These are phyloP conservation scores for Phytopythium litorale DNA, from an alignment of 352 stramenopile species.

Conservation along the genomic window DNA sequence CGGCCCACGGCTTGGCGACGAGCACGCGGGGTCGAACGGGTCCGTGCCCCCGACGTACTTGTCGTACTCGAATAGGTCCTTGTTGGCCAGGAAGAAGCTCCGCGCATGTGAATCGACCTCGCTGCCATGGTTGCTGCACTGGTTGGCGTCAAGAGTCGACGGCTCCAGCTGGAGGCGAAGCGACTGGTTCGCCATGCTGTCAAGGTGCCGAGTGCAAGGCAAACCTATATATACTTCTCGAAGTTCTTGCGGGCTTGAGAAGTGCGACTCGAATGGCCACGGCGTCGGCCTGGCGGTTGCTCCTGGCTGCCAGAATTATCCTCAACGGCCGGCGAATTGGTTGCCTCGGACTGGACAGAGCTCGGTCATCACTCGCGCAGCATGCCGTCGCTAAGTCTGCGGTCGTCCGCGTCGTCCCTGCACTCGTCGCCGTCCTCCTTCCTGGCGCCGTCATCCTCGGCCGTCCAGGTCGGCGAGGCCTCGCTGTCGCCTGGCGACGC, in stretches of 20 bases:
- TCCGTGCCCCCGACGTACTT: constrained; percentile 31
- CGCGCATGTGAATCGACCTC: constrained; percentile 3
- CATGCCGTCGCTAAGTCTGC: constrained; percentile 18
- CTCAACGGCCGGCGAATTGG: background rate
- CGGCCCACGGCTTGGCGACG: constrained; percentile 2
- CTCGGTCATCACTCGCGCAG: background rate
- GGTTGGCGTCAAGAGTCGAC: background rate
- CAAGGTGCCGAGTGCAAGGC: background rate
- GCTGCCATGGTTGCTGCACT: background rate
- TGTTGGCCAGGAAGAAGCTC: constrained; percentile 54
- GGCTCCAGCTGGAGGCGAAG: background rate
- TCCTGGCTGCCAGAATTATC: background rate
- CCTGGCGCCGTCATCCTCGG: constrained; percentile 23
- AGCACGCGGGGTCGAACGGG: constrained; percentile 11
- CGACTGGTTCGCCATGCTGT: background rate
- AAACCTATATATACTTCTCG: constrained; percentile 1
- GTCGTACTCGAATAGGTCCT: constrained; percentile 68
- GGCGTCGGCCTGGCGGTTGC: background rate
- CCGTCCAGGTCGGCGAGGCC: constrained; percentile 45
- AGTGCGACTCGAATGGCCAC: no score
- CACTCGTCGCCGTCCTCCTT: constrained; percentile 3
- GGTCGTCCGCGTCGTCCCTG: constrained; percentile 16
- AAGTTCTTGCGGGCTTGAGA: background rate
- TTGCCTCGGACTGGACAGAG: background rate
- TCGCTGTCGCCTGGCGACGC: constrained; percentile 57